phyloP scores from a whole-genome alignment of 768 basidiomycete genomes.

The Lactarius pseudohatsudake region DNA sequence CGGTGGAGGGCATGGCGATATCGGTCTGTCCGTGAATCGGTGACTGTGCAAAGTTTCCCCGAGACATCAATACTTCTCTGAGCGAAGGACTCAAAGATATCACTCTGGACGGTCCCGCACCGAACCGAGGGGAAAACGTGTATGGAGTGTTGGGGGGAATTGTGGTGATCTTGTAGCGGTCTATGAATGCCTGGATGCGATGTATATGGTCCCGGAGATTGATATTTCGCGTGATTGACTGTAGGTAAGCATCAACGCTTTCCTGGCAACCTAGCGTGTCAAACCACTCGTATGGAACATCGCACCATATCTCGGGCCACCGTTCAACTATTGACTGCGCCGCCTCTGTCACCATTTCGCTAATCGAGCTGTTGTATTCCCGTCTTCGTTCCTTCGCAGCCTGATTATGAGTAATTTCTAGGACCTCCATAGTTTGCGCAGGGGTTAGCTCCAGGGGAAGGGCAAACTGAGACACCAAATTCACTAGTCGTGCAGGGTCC shows the following conservation, averaged over 20 bases:
- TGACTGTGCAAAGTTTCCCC: background rate
- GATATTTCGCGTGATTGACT: background rate
- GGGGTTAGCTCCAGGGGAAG: background rate
- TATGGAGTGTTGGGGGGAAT: background rate
- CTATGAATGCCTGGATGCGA: background rate
- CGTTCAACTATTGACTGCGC: background rate
- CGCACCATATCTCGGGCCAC: background rate
- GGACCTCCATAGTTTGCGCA: background rate
- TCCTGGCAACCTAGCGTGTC: background rate
- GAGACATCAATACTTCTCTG: background rate
- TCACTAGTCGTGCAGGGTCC: background rate
- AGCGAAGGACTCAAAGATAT: background rate
- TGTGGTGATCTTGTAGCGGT: background rate
- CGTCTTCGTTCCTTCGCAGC: background rate
- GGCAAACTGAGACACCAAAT: background rate
- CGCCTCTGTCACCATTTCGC: background rate
- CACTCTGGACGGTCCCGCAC: background rate
- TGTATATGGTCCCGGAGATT: background rate
- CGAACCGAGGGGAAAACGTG: background rate
- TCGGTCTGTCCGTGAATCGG: no score
- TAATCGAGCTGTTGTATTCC: background rate
- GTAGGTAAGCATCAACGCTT: background rate
- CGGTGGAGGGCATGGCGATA: no score
- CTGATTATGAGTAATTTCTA: background rate
- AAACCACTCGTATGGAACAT: background rate